These are phyloP conservation scores for Komagataella pseudopastoris DNA, from an alignment of 805 yeast species.

Conservation along the genomic window DNA sequence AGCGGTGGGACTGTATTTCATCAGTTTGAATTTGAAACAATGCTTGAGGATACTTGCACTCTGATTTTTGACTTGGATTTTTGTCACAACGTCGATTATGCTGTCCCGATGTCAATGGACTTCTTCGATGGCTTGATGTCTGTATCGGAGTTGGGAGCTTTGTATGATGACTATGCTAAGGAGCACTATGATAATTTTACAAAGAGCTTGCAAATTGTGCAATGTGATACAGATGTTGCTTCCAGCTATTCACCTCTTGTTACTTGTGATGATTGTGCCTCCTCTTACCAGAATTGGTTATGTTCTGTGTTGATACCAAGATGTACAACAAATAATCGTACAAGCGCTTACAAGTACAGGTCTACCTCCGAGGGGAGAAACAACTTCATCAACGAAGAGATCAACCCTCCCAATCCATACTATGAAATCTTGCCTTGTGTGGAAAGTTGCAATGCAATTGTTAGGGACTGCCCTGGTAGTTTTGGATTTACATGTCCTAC, in stretches of 20 bases:
- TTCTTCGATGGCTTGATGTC: conserved; percentile 15
- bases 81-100: conserved; percentile 73
- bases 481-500: conserved; percentile 69
- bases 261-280: conserved; percentile 60
- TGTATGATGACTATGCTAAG: conserved; percentile 56
- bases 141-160: conserved; percentile 19
- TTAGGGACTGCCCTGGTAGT: conserved; percentile 69
- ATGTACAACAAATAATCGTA: conserved; percentile 41
- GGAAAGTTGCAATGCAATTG: conserved; percentile 65
- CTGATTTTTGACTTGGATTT: conserved; percentile 63
- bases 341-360: conserved; percentile 30
- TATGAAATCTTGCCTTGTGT: conserved; percentile 82
- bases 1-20: conserved; percentile 55
- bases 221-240: conserved; percentile 60
- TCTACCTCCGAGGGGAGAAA: conserved; percentile 43
- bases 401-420: conserved; percentile 44
- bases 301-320: conserved; percentile 84
- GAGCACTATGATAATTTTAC: conserved; percentile 50
- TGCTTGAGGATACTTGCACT: conserved; percentile 46
- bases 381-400: conserved; percentile 33
- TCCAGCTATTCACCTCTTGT: conserved; percentile 62
- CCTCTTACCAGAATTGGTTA: conserved; percentile 73
- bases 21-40: conserved; percentile 43
- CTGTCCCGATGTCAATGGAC: conserved; percentile 48
- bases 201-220: conserved; percentile 58